Evolutionary conservation across 2,329 filamentous ascomycete species (phyloP).

Genomic region (Rutstroemia sydowiana): DNA sequence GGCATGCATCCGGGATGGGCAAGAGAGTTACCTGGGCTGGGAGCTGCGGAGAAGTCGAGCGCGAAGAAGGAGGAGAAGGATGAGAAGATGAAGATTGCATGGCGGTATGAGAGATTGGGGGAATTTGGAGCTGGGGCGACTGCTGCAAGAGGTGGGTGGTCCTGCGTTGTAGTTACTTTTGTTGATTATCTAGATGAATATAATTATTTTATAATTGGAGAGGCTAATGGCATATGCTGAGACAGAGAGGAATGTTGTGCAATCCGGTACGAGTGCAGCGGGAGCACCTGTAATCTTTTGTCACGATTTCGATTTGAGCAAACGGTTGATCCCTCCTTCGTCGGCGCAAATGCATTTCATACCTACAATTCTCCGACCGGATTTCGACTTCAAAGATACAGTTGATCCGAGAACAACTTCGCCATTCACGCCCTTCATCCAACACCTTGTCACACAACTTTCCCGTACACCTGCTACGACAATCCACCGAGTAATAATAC

Average conservation of each 20-base stretch:
- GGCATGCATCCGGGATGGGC: slow-evolving; percentile 76
- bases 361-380: slow-evolving; percentile 31
- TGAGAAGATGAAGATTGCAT: slow-evolving; percentile 97
- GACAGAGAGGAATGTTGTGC: slow-evolving; percentile 21
- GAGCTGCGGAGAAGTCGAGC: slow-evolving; percentile 34
- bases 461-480: slow-evolving; percentile 46
- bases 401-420: slow-evolving; percentile 34
- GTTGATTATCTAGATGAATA: slow-evolving; percentile 3
- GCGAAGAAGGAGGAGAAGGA: slow-evolving; percentile 31
- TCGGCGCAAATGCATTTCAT: slow-evolving; percentile 46
- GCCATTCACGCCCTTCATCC: slow-evolving; percentile 58
- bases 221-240: slow-evolving; percentile 9
- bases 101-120: slow-evolving; percentile 85
- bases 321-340: slow-evolving; percentile 52
- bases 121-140: slow-evolving; percentile 53
- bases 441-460: slow-evolving; percentile 48
- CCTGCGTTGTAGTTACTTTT: slow-evolving; percentile 45
- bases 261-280: slow-evolving; percentile 10
- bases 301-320: slow-evolving; percentile 65
- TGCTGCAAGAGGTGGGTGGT: slow-evolving; percentile 36
- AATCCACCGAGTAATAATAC: slow-evolving; percentile 79
- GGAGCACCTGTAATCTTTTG: slow-evolving; percentile 45
- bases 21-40: slow-evolving; percentile 71
- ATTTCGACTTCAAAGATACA: slow-evolving; percentile 25
- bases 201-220: slow-evolving; percentile 14